A percentile compares a stretch with the other conserved stretches of the same genome.
Evolutionary conservation across 2,329 filamentous ascomycete species (phyloP).

Genomic region (Cladosporium velox): DNA sequence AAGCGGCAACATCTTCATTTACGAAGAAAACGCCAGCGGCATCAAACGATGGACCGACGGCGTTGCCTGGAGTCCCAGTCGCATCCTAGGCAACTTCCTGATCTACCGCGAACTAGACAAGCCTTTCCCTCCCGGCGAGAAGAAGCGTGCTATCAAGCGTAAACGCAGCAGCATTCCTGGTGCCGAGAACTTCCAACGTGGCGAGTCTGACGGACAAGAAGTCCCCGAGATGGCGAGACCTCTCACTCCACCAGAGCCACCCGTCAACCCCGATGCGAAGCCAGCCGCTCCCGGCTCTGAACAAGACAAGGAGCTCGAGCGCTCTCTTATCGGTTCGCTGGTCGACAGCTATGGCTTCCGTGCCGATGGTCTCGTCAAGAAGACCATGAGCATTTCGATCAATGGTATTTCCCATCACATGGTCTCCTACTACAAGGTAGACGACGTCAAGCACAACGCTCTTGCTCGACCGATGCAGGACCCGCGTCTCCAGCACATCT

Average conservation of each 20-base stretch:
- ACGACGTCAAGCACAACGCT: constrained; percentile 68
- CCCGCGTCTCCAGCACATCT: constrained; percentile 41
- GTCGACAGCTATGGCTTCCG: constrained; percentile 92
- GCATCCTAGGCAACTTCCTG: constrained; percentile 81
- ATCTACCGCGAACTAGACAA: constrained; percentile 81
- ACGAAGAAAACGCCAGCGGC: constrained; percentile 85
- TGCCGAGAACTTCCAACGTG: constrained; percentile 51
- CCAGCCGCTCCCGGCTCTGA: constrained; percentile 34
- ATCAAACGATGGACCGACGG: constrained; percentile 96
- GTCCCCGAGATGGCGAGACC: constrained; percentile 24
- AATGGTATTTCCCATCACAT: constrained; percentile 78
- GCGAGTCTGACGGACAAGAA: constrained; percentile 38
- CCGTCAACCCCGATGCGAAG: constrained; percentile 32
- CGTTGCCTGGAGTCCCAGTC: constrained; percentile 85
- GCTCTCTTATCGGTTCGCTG: constrained; percentile 74
- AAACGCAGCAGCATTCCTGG: constrained; percentile 55
- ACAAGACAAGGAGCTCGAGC: constrained; percentile 53
- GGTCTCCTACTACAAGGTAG: constrained; percentile 83
- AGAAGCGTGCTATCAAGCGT: constrained; percentile 79
- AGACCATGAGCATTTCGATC: constrained; percentile 81
- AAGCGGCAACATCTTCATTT: constrained; percentile 86
- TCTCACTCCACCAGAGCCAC: constrained; percentile 38
- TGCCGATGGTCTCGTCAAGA: constrained; percentile 79
- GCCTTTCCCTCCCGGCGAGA: constrained; percentile 77
- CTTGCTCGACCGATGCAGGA: constrained; percentile 62